These are phyloP conservation scores for Ceratobasidium papillatum DNA, from an alignment of 1,284 basidiomycete species.

Conservation along the genomic window DNA sequence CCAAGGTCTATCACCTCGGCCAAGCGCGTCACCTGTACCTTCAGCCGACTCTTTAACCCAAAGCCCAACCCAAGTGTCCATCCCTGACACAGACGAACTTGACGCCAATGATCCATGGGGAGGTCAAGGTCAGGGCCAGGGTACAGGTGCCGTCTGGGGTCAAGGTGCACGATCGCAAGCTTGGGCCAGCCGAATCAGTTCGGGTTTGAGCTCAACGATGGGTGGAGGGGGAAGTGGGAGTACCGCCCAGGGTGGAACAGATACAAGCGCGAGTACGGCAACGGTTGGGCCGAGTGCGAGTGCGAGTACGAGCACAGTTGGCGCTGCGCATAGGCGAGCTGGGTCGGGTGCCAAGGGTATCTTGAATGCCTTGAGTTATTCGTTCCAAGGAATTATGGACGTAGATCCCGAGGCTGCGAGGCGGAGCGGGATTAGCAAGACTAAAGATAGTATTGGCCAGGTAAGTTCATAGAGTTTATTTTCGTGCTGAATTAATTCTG, in stretches of 20 bases:
- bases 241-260: constrained; percentile 44
- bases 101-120: constrained; percentile 20
- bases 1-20: not conserved
- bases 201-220: constrained; percentile 20
- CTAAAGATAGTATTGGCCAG: constrained; percentile 92
- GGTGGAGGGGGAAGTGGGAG: not conserved
- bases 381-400: constrained; percentile 97
- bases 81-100: constrained; percentile 29
- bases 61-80: constrained; percentile 32
- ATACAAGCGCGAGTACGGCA: constrained; percentile 27
- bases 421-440: constrained; percentile 91
- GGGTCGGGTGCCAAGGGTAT: constrained; percentile 81
- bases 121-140: not conserved
- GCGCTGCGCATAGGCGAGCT: constrained; percentile 54
- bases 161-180: constrained; percentile 35
- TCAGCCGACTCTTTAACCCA: constrained; percentile 31
- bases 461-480: constrained; percentile 57
- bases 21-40: constrained; percentile 6
- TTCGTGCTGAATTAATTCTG: not conserved
- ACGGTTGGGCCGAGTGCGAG: constrained; percentile 8
- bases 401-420: constrained; percentile 96
- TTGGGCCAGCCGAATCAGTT: constrained; percentile 24
- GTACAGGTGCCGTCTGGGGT: constrained; percentile 19
- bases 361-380: constrained; percentile 91
- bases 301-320: constrained; percentile 53